Base-by-base conservation (phyloP, 129 eudicot species). In the Logfia minima region DNA sequence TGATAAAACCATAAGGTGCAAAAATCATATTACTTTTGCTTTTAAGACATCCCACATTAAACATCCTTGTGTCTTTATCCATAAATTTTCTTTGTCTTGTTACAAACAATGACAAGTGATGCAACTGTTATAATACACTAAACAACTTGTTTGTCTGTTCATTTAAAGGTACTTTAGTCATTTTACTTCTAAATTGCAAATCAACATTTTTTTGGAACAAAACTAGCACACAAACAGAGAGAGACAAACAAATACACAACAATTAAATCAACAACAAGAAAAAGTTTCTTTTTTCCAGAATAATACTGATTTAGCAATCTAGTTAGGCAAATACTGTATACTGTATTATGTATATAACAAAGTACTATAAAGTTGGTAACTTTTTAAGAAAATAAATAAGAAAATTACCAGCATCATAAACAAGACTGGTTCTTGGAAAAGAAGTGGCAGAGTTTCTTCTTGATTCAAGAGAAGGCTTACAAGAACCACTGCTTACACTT, bases 401-500 rank as follows among this genome's bases (percentile, higher is more conserved):
- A 1, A 56, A 71, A 53, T 39, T 77, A 90, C 98, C 98, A 79
- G 98, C 96, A 88, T 93, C 98, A 84, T 93, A 88, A 72, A 93
- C 98, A 87, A 93, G 97, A 79, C 98, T 92, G 58, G 94, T 85
- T 59, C 94, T 79, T 24, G 96, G 93, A 68, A 92, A 86, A 37
- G 89, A 77, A 80, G 81, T 72, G 32, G 91, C 81, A 59, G 98
- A 82, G 80, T 74, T 80, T 74, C 82, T 85, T 45, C 80, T 88
- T 32, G 87, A 70, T 83, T 89, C 87, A 48, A 39, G 53, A 58
- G 96, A 83, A 66, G 87, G 84, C 63, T 84, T 89, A 68, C 91
- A 85, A 71, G 86, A 67, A 43, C 80, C 87, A 55, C 72, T 84
- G 78, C 80, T 77, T 73, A 86, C 88, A 75, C 88, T 84, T 48